phyloP scores from a whole-genome alignment of 1,284 basidiomycete species.

The Laetiporus sulphureus region DNA sequence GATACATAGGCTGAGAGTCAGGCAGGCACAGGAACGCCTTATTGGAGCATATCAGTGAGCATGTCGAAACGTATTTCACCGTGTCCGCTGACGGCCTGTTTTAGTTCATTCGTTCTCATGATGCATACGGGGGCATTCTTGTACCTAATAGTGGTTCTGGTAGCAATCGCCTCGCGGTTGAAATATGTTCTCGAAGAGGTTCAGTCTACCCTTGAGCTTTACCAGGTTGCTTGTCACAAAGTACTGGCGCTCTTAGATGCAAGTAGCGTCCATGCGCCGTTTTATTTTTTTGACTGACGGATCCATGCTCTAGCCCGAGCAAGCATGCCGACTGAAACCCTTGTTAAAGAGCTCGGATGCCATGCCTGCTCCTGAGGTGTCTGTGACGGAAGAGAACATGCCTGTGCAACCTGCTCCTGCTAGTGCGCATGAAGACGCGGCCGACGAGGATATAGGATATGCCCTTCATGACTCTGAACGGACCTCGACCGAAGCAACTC shows the following conservation, averaged over 20 bases:
- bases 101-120: slow-evolving; percentile 51
- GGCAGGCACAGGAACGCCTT: slow-evolving; percentile 45
- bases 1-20: slow-evolving; percentile 2
- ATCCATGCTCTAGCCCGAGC: too few relatives aligned
- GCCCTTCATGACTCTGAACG: too few relatives aligned
- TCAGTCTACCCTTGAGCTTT: slow-evolving; percentile 27
- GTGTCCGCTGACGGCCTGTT: slow-evolving; percentile 6
- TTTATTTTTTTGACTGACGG: too few relatives aligned
- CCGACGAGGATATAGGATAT: too few relatives aligned
- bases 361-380: too few relatives aligned
- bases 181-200: slow-evolving; percentile 41
- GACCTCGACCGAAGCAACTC: too few relatives aligned
- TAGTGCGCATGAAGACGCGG: too few relatives aligned
- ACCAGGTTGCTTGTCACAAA: slow-evolving; percentile 22
- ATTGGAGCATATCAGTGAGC: slow-evolving; percentile 43
- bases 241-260: slow-evolving; percentile 23
- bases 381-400: too few relatives aligned
- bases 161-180: slow-evolving; percentile 55
- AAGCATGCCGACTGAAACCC: too few relatives aligned
- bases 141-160: slow-evolving; percentile 53
- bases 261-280: neutral
- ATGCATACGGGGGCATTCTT: slow-evolving; percentile 70
- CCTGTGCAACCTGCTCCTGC: too few relatives aligned
- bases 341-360: too few relatives aligned
- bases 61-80: neutral